These are phyloP conservation scores for Simplicillium aogashimaense DNA, from an alignment of 2,329 filamentous ascomycete species.

Conservation along the genomic window DNA sequence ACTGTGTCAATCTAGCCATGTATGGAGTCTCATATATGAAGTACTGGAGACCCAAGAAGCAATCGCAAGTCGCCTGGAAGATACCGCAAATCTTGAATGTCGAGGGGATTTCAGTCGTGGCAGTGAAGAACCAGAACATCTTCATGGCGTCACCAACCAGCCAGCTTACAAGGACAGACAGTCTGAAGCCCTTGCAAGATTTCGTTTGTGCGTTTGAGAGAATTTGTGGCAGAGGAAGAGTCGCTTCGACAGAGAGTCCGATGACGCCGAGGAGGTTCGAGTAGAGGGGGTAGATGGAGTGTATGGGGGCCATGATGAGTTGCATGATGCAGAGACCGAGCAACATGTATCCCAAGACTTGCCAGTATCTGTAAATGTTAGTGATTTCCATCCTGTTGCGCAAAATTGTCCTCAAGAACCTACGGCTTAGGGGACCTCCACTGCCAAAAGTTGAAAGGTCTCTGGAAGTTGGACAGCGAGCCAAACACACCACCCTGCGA, in stretches of 20 bases:
- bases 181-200: constrained; percentile 68
- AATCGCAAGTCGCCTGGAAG: constrained; percentile 71
- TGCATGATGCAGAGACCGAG: constrained; percentile 52
- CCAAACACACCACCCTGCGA: constrained; percentile 9
- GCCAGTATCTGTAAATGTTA: constrained; percentile 54
- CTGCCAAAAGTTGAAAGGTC: constrained; percentile 76
- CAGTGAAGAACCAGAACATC: constrained; percentile 76
- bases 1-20: constrained; percentile 10
- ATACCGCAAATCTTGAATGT: constrained; percentile 76
- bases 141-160: constrained; percentile 75
- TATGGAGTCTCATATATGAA: constrained; percentile 43
- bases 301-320: constrained; percentile 52
- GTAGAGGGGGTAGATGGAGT: constrained; percentile 52
- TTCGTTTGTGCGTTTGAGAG: constrained; percentile 56
- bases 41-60: constrained; percentile 66
- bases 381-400: constrained; percentile 4
- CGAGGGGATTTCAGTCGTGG: constrained; percentile 58
- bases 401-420: constrained; percentile 16
- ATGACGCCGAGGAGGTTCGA: constrained; percentile 60
- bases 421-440: constrained; percentile 64
- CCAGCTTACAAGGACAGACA: constrained; percentile 71
- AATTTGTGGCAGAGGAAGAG: constrained; percentile 73
- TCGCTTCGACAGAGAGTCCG: constrained; percentile 71
- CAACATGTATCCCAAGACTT: constrained; percentile 61
- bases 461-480: constrained; percentile 23